Conservation (phyloP, 176 grass and related monocot genomes). For the Otatea glauca region DNA sequence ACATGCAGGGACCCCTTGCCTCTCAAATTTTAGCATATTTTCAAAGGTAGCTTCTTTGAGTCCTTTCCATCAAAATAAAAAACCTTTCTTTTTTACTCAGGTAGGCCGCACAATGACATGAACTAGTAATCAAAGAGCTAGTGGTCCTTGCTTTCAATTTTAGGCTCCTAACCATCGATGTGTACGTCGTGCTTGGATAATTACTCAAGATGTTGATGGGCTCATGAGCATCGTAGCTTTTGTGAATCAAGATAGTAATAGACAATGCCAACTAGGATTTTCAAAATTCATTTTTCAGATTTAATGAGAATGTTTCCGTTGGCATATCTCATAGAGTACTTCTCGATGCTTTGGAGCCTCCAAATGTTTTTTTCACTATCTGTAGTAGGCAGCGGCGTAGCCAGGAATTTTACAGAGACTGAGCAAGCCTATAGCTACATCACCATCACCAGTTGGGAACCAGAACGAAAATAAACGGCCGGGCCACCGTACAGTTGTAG, state of each 20-base stretch:
- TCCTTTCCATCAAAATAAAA: slow-evolving; percentile 31
- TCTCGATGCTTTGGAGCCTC: not conserved
- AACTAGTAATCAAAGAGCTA: not conserved
- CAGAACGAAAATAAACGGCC: too few species aligned
- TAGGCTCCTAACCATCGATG: slow-evolving; percentile 2
- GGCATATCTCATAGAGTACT: not conserved
- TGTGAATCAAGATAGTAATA: not conserved
- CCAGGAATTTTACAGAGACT: too few species aligned
- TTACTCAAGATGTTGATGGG: not conserved
- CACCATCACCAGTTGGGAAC: too few species aligned
- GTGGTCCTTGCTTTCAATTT: slow-evolving; percentile 15
- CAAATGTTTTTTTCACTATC: not conserved
- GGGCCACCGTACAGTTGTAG: too few species aligned
- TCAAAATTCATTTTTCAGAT: not conserved
- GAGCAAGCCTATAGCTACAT: too few species aligned
- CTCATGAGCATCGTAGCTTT: not conserved
- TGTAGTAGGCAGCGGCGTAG: not conserved
- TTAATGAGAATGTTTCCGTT: not conserved
- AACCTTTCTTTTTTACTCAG: slow-evolving; percentile 11
- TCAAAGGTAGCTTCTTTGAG: slow-evolving; percentile 50
- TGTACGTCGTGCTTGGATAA: not conserved
- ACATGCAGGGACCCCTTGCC: not conserved
- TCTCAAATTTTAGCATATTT: slow-evolving; percentile 49
- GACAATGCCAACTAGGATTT: not conserved
- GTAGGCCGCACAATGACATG: slow-evolving; percentile 3